Evolutionary conservation across 106 monocot species (phyloP).

Genomic region (Vanilla planifolia): DNA sequence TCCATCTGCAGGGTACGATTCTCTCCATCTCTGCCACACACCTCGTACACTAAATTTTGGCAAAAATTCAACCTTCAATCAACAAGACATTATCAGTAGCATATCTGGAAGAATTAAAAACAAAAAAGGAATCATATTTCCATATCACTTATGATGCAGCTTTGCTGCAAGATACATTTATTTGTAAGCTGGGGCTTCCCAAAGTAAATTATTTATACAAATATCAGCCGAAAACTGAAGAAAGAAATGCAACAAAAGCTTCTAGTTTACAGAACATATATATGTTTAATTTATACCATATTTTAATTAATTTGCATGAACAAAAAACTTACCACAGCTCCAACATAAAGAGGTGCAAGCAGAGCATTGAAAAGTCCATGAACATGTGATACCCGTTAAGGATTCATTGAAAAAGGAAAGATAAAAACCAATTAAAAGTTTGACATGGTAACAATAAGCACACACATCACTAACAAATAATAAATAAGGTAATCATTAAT

Average conservation of each 20-base stretch:
- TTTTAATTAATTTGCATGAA: no score
- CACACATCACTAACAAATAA: background rate
- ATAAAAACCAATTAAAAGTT: no score
- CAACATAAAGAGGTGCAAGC: constrained; percentile 92
- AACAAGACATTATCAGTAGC: background rate
- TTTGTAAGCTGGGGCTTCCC: background rate
- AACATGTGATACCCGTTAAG: constrained; percentile 84
- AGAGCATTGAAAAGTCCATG: constrained; percentile 97
- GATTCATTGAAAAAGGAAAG: constrained; percentile 24
- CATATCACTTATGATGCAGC: background rate
- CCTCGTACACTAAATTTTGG: constrained; percentile 98
- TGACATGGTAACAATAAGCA: background rate
- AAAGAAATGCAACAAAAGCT: background rate
- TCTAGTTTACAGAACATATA: background rate
- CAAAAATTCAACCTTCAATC: constrained; percentile 88
- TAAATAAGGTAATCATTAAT: background rate
- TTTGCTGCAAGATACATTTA: background rate
- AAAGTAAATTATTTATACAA: background rate
- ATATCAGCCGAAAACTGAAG: background rate
- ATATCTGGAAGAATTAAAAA: constrained; percentile 1
- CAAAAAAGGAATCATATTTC: background rate
- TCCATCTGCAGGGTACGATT: constrained; percentile 82
- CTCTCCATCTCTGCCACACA: constrained; percentile 94
- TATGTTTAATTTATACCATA: no score
- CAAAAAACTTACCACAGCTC: constrained; percentile 58